Conservation (phyloP, 441 rosid genomes). For the Erysimum cheiri region DNA sequence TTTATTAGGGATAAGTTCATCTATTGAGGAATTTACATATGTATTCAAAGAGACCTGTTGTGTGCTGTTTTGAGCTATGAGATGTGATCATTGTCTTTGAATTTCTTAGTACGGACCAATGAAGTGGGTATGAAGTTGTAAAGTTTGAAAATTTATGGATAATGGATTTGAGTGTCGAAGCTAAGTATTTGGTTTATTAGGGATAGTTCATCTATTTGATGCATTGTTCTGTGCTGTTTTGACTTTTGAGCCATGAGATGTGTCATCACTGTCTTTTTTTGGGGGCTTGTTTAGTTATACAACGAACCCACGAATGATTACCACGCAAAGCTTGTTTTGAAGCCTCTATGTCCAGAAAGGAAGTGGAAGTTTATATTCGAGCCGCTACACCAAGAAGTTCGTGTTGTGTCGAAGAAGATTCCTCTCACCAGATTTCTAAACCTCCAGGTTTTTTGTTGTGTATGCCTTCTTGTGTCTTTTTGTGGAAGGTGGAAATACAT, state of each 20-base stretch:
- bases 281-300: conserved; percentile 55
- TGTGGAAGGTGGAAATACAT: not conserved
- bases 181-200: not conserved
- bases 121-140: conserved; percentile 40
- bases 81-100: not conserved
- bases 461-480: conserved; percentile 4
- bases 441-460: conserved; percentile 70
- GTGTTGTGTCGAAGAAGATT: conserved; percentile 80
- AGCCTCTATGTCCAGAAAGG: conserved; percentile 76
- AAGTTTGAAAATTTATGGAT: not conserved
- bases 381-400: conserved; percentile 76
- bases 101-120: too few species aligned
- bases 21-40: not conserved
- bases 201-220: not conserved
- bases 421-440: conserved; percentile 81
- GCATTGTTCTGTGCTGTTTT: conserved; percentile 2
- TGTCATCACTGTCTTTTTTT: not conserved
- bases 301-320: conserved; percentile 87
- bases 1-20: not conserved
- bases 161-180: not conserved
- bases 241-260: not conserved
- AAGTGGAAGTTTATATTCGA: conserved; percentile 85
- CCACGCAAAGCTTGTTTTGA: conserved; percentile 83
- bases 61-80: not conserved
- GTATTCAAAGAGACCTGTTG: not conserved